Conservation (phyloP, 768 basidiomycete genomes). For the Leucocoprinus leucothites region DNA sequence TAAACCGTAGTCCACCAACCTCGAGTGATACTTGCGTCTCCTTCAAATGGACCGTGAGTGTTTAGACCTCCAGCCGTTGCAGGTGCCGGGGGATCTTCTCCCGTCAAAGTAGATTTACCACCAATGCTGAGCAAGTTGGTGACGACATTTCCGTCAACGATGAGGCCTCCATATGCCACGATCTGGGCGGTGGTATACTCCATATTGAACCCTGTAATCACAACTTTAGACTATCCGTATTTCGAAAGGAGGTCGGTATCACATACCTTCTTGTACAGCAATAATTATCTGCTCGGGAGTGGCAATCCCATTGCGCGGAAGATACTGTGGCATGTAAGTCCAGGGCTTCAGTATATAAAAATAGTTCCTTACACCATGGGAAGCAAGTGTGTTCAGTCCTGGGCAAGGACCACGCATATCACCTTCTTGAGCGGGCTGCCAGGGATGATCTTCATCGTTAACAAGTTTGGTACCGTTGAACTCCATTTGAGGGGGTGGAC, state of each 20-base stretch:
- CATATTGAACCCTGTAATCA: conserved; percentile 17
- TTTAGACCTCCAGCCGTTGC: conserved; percentile 20
- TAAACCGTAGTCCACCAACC: too few species aligned
- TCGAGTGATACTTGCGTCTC: conserved; percentile 16
- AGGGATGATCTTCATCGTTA: conserved; percentile 16
- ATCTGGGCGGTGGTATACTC: conserved; percentile 14
- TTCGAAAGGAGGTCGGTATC: not conserved
- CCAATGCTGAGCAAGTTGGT: conserved; percentile 18
- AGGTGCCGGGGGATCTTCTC: conserved; percentile 13
- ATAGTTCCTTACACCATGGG: conserved; percentile 18
- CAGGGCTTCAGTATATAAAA: not conserved
- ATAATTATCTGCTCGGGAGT: conserved; percentile 14
- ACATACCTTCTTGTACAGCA: conserved; percentile 17
- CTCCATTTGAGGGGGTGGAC: conserved; percentile 5
- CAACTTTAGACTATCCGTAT: not conserved
- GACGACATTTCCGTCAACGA: conserved; percentile 18
- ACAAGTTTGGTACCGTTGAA: conserved; percentile 16
- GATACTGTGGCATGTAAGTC: conserved; percentile 13
- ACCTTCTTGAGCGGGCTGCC: conserved; percentile 10
- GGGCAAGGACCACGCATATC: conserved; percentile 20
- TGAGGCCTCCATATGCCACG: conserved; percentile 16
- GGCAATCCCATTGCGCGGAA: conserved; percentile 15
- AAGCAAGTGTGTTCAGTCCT: conserved; percentile 19
- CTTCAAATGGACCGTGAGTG: conserved; percentile 20
- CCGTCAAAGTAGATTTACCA: too few species aligned